A percentile compares a stretch with the other conserved stretches of the same genome.
Conservation (phyloP, 2,329 filamentous ascomycete genomes). For the Elsinoe batatas region DNA sequence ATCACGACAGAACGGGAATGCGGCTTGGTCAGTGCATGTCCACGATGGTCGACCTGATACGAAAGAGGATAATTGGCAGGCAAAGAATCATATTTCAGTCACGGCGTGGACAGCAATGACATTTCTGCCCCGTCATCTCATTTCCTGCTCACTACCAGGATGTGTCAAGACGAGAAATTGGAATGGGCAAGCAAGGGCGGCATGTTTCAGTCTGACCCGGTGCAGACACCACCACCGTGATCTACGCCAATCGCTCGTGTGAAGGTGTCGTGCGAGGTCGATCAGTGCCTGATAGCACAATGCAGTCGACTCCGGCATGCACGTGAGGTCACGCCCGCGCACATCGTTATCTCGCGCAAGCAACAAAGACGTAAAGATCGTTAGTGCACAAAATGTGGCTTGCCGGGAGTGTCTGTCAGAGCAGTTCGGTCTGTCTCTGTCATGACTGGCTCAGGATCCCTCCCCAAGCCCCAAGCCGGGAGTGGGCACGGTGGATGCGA, state of each 20-base stretch:
- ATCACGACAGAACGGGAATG: conserved; percentile 8
- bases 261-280: background rate
- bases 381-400: conserved; percentile 4
- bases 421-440: background rate
- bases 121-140: background rate
- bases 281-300: background rate
- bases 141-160: background rate
- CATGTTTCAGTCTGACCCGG: background rate
- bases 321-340: conserved; percentile 2
- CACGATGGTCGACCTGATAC: background rate
- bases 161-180: background rate
- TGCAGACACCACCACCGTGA: background rate
- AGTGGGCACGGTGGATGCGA: no score
- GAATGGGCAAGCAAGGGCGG: background rate
- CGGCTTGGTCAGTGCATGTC: conserved; percentile 2
- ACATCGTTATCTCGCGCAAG: conserved; percentile 8
- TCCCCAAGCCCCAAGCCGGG: no score
- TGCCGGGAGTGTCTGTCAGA: conserved; percentile 5
- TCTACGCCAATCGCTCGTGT: background rate
- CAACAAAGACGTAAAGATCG: background rate
- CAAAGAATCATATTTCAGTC: background rate
- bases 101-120: background rate
- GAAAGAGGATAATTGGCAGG: background rate
- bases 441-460: background rate
- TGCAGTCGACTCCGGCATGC: no score